Evolutionary conservation across 2,329 filamentous ascomycete species (phyloP).

Genomic region (Chaetomium olivaceum): DNA sequence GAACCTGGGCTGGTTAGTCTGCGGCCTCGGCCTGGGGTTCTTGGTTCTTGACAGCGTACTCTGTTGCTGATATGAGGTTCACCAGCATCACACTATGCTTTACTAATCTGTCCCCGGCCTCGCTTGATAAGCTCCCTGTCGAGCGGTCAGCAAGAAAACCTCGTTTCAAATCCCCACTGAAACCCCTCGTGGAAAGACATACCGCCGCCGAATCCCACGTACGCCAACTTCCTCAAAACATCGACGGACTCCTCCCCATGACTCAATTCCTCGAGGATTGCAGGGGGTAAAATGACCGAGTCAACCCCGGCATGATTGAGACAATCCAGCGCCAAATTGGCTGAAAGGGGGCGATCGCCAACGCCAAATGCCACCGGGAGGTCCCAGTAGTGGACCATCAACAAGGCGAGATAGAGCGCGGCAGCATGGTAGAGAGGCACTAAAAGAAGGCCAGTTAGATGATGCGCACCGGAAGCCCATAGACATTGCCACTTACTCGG

Average conservation of each 20-base stretch:
- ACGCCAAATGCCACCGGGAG: constrained; percentile 36
- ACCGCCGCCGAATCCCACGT: constrained; percentile 44
- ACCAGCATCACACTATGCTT: constrained; percentile 38
- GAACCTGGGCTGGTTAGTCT: constrained; percentile 34
- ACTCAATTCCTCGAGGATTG: constrained; percentile 48
- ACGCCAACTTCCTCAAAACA: constrained; percentile 39
- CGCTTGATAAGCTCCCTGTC: constrained; percentile 41
- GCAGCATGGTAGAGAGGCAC: constrained; percentile 46
- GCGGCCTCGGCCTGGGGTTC: neutral
- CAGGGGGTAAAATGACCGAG: constrained; percentile 40
- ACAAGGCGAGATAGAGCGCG: constrained; percentile 35
- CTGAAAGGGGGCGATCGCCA: constrained; percentile 39
- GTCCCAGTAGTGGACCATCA: constrained; percentile 38
- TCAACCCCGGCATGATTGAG: constrained; percentile 36
- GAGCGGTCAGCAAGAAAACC: neutral
- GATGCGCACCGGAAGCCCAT: neutral
- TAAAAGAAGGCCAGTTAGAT: neutral
- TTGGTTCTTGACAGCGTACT: constrained; percentile 37
- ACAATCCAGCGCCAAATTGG: constrained; percentile 39
- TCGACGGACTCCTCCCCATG: constrained; percentile 37
- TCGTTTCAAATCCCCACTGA: neutral
- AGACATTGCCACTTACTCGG: constrained; percentile 26
- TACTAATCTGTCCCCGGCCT: constrained; percentile 43
- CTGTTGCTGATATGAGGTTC: constrained; percentile 46
- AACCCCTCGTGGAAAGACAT: constrained; percentile 9